These are phyloP conservation scores for Breviolum minutum DNA, from an alignment of 73 alveolate genomes.

Conservation along the genomic window DNA sequence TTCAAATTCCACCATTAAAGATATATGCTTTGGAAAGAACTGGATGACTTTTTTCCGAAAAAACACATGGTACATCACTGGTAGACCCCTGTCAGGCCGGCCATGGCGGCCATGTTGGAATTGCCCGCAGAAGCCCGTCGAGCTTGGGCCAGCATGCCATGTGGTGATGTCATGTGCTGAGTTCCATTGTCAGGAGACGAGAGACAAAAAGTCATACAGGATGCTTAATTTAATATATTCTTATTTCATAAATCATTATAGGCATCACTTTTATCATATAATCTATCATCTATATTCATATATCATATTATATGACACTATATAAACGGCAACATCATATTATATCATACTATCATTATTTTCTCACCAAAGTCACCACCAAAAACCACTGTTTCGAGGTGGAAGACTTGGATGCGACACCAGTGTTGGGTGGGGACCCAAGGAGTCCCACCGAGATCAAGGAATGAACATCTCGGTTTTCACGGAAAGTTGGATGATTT, in stretches of 20 bases:
- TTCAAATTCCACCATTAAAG: background rate
- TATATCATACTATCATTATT: too few species aligned
- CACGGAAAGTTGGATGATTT: background rate
- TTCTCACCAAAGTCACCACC: background rate
- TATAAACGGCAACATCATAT: too few species aligned
- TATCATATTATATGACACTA: background rate
- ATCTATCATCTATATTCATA: too few species aligned
- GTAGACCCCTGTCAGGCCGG: constrained; percentile 35
- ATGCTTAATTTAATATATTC: background rate
- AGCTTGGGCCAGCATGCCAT: constrained; percentile 83
- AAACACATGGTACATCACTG: background rate
- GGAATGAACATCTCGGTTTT: background rate
- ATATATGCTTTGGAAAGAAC: background rate
- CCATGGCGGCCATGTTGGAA: constrained; percentile 90
- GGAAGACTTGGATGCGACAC: constrained; percentile 92
- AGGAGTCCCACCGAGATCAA: background rate
- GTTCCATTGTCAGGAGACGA: background rate
- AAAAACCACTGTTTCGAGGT: background rate
- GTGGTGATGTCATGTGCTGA: constrained; percentile 35
- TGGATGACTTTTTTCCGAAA: background rate
- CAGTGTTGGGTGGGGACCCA: constrained; percentile 43
- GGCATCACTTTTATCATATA: background rate
- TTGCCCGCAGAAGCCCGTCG: constrained; percentile 56
- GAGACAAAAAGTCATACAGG: background rate
- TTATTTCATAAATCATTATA: background rate